Conservation (phyloP, 2,329 filamentous ascomycete genomes). For the Aspergillus brasiliensis region DNA sequence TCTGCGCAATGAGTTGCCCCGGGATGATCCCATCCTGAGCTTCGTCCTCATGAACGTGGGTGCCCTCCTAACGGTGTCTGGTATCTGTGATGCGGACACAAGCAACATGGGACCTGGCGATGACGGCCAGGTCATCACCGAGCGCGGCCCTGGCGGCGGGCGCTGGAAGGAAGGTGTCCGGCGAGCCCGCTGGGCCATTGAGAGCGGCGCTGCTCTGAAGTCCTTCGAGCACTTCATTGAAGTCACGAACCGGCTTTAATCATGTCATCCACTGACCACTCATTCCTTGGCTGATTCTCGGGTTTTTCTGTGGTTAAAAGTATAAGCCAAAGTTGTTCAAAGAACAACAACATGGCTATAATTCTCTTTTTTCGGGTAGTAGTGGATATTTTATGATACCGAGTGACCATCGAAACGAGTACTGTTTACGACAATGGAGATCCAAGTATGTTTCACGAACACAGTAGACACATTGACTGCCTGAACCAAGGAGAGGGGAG, state of each 20-base stretch:
- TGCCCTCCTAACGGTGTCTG: conserved; percentile 80
- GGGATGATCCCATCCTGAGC: conserved; percentile 81
- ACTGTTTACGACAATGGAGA: not conserved
- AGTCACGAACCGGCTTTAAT: conserved; percentile 64
- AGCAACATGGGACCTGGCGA: conserved; percentile 80
- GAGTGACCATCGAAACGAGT: not conserved
- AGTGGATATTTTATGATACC: conserved; percentile 2
- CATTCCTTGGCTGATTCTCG: conserved; percentile 4
- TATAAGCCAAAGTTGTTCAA: not conserved
- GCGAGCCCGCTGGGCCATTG: conserved; percentile 82
- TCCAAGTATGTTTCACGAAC: not conserved
- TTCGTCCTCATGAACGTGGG: conserved; percentile 96
- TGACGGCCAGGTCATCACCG: conserved; percentile 76
- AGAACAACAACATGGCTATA: not conserved
- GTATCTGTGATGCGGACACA: conserved; percentile 79
- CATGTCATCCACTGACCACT: conserved; percentile 3
- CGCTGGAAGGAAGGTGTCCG: conserved; percentile 95
- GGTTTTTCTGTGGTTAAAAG: not conserved
- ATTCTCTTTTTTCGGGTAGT: conserved; percentile 12
- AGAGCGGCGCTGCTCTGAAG: conserved; percentile 81
- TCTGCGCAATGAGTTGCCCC: conserved; percentile 69
- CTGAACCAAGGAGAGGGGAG: not conserved
- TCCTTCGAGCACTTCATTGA: conserved; percentile 84
- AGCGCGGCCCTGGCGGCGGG: conserved; percentile 80
- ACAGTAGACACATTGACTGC: not conserved